Evolutionary conservation across 805 yeast genomes (phyloP).

Genomic region (Wickerhamomyces xylosicus): DNA sequence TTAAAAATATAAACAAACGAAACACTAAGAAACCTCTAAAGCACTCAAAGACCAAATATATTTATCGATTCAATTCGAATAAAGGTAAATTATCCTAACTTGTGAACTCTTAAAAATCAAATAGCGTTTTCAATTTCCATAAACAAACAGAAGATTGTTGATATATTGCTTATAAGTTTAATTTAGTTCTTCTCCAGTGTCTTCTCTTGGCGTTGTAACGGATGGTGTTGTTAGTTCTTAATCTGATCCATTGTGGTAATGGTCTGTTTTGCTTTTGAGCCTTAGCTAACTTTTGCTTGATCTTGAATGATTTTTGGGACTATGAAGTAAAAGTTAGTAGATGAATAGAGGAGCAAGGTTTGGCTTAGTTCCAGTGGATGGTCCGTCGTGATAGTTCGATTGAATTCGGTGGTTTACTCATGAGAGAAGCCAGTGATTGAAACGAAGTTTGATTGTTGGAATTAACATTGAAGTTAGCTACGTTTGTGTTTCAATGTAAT

Average conservation of each 20-base stretch:
- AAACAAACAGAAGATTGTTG: not conserved
- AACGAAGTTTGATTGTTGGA: too few species aligned
- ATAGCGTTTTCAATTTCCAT: not conserved
- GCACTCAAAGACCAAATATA: not conserved
- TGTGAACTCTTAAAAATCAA: not conserved
- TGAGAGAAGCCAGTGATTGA: too few species aligned
- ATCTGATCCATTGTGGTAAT: constrained; percentile 99
- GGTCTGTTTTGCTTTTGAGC: constrained; percentile 99
- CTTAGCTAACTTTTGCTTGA: constrained; percentile 98
- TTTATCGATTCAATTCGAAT: not conserved
- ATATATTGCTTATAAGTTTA: constrained; percentile 61
- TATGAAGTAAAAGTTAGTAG: constrained; percentile 14
- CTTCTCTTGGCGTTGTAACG: constrained; percentile 99
- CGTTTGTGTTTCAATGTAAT: too few species aligned
- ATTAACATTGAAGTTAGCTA: too few species aligned
- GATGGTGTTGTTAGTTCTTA: constrained; percentile 95
- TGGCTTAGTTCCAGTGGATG: too few species aligned
- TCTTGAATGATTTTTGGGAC: constrained; percentile 94
- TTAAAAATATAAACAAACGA: not conserved
- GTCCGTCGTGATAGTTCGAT: not conserved
- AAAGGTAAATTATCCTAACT: not conserved
- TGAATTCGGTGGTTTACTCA: not conserved
- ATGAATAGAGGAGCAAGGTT: too few species aligned
- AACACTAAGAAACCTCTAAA: not conserved
- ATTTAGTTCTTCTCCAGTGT: constrained; percentile 99